Percentiles rank a stretch among this genome's conserved stretches.
phyloP scores from a whole-genome alignment of 2,329 filamentous ascomycete genomes.

The Colletotrichum gigasporum region DNA sequence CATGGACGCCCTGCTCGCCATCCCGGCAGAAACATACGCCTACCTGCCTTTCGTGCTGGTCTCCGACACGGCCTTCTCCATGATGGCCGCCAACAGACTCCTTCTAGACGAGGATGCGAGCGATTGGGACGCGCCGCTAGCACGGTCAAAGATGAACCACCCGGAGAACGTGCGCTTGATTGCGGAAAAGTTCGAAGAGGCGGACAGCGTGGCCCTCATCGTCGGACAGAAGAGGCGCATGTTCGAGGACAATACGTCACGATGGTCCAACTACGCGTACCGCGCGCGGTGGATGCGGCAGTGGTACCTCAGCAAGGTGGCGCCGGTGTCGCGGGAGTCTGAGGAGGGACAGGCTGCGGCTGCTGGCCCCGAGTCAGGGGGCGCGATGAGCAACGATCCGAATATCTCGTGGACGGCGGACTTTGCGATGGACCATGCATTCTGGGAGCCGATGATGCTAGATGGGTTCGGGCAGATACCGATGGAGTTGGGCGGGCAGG shows the following conservation, averaged over 20 bases:
- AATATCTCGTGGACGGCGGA: constrained; percentile 7
- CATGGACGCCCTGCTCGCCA: constrained; percentile 37
- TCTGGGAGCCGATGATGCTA: constrained; percentile 21
- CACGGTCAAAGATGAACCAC: constrained; percentile 45
- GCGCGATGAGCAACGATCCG: neutral
- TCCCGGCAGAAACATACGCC: constrained; percentile 38
- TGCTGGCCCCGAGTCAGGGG: neutral
- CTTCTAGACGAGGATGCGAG: constrained; percentile 43
- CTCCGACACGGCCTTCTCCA: constrained; percentile 43
- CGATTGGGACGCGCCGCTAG: constrained; percentile 48
- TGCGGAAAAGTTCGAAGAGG: constrained; percentile 42
- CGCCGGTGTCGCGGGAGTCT: neutral
- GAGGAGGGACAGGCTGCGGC: neutral
- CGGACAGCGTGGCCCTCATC: constrained; percentile 37
- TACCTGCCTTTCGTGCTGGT: constrained; percentile 42
- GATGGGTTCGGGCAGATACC: neutral
- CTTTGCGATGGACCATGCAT: constrained; percentile 6
- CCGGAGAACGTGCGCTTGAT: constrained; percentile 38
- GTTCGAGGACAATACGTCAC: constrained; percentile 41
- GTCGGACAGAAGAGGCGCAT: constrained; percentile 37
- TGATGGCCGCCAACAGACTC: constrained; percentile 46
- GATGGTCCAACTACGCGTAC: constrained; percentile 43
- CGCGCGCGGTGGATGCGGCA: constrained; percentile 50
- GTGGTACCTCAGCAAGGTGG: constrained; percentile 44
- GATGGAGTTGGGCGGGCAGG: neutral